Conservation (phyloP, 108 stramenopile genomes). For the Cyclotella kingstonii region DNA sequence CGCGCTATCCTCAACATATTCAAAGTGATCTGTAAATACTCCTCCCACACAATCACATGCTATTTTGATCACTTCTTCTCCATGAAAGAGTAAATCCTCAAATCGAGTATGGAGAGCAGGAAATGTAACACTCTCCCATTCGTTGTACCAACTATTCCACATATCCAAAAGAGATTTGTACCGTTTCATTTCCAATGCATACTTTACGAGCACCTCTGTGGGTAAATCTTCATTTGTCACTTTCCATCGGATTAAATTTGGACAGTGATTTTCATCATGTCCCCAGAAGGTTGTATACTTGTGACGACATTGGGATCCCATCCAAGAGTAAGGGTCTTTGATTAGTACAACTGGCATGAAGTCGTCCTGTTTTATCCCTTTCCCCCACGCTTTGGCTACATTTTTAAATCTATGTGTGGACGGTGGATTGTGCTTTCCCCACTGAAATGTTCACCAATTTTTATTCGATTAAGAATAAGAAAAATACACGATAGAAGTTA, state of each 20-base stretch:
- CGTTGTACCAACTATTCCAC: conserved; percentile 79
- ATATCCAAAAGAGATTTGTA: conserved; percentile 59
- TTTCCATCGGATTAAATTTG: conserved; percentile 47
- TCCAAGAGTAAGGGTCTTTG: conserved; percentile 57
- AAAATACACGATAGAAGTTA: too few species aligned
- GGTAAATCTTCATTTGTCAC: conserved; percentile 15
- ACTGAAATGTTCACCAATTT: not conserved
- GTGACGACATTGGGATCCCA: conserved; percentile 49
- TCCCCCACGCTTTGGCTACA: conserved; percentile 41
- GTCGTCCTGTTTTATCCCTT: conserved; percentile 36
- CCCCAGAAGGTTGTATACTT: conserved; percentile 50
- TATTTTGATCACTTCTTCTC: conserved; percentile 54
- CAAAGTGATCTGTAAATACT: conserved; percentile 50
- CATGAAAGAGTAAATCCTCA: conserved; percentile 86
- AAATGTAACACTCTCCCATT: conserved; percentile 62
- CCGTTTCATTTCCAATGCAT: conserved; percentile 25
- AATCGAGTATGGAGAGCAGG: conserved; percentile 78
- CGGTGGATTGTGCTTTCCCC: conserved; percentile 60
- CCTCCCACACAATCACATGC: conserved; percentile 82
- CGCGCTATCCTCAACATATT: conserved; percentile 63
- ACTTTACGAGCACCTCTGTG: conserved; percentile 35
- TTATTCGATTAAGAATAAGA: not conserved
- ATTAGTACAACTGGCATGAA: conserved; percentile 54
- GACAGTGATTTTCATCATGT: conserved; percentile 46
- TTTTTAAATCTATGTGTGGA: conserved; percentile 30